phyloP scores from a whole-genome alignment of 352 stramenopile genomes.

The Phytopythium aichiense region DNA sequence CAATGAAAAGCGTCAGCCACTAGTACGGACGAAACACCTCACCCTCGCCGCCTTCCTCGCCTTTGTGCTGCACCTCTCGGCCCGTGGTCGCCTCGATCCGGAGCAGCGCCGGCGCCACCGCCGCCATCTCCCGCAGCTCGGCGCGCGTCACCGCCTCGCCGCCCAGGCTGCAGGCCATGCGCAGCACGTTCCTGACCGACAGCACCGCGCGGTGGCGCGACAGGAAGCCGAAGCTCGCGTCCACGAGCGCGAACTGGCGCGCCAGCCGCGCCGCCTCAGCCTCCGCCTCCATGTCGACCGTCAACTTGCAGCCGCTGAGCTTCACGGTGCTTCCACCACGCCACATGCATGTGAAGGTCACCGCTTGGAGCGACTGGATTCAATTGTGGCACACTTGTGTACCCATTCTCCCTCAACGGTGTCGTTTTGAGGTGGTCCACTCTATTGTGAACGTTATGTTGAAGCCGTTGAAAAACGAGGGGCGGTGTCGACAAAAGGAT shows the following conservation, averaged over 20 bases:
- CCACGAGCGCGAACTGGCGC: constrained; percentile 58
- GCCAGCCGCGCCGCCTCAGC: constrained; percentile 9
- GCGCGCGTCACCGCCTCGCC: constrained; percentile 22
- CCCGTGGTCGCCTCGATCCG: constrained; percentile 21
- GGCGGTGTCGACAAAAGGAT: no score
- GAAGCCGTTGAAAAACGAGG: no score
- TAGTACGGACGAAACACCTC: no score
- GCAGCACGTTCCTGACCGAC: constrained; percentile 49
- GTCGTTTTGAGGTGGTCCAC: no score
- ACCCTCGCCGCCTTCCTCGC: background rate
- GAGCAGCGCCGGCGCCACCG: constrained; percentile 45
- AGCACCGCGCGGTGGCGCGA: constrained; percentile 34
- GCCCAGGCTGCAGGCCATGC: constrained; percentile 61
- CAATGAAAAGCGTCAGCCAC: constrained; percentile 2
- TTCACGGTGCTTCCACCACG: no score
- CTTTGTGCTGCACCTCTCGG: constrained; percentile 28
- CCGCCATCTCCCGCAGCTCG: constrained; percentile 39
- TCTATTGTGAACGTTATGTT: no score
- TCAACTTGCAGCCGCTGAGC: no score
- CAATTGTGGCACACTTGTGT: no score
- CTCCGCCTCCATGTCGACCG: no score
- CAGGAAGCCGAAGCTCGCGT: constrained; percentile 68
- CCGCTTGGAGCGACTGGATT: no score
- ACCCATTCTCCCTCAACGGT: no score
- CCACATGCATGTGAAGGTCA: no score